Evolutionary conservation across 192 early-diverging fungal genomes (phyloP).

Genomic region (Umbelopsis ramanniana): DNA sequence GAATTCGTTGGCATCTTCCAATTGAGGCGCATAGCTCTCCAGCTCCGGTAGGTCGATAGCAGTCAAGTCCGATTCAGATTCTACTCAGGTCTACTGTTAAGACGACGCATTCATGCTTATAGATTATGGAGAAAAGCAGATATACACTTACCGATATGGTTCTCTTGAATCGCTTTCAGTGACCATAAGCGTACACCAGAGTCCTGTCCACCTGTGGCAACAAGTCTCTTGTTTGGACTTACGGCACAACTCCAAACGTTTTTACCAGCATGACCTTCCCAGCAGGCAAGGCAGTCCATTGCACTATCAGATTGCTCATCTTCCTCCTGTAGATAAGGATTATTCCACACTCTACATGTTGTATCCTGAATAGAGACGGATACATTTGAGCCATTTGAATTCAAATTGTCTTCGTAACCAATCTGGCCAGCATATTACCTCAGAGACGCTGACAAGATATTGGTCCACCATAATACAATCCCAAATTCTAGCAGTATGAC

Average conservation of each 20-base stretch:
- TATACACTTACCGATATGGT: slow-evolving; percentile 52
- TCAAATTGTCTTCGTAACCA: not conserved
- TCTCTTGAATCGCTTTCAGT: slow-evolving; percentile 51
- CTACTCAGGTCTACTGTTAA: slow-evolving; percentile 1
- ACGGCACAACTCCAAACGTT: slow-evolving; percentile 84
- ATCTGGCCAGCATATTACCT: slow-evolving; percentile 33
- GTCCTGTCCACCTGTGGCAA: slow-evolving; percentile 83
- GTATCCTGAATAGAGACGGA: slow-evolving; percentile 51
- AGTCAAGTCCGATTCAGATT: slow-evolving; percentile 38
- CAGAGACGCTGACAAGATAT: slow-evolving; percentile 69
- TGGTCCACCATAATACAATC: slow-evolving; percentile 64
- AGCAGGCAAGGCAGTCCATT: slow-evolving; percentile 65
- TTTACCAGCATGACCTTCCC: slow-evolving; percentile 81
- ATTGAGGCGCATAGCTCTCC: slow-evolving; percentile 28
- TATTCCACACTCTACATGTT: slow-evolving; percentile 81
- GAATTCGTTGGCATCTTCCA: slow-evolving; percentile 35
- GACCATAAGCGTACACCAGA: slow-evolving; percentile 80
- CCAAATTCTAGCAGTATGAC: slow-evolving; percentile 84
- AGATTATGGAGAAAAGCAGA: not conserved
- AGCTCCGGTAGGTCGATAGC: slow-evolving; percentile 23
- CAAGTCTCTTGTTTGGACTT: slow-evolving; percentile 47
- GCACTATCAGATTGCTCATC: slow-evolving; percentile 32
- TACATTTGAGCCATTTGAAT: not conserved
- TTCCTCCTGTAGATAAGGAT: slow-evolving; percentile 35
- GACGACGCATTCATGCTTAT: not conserved